Base-by-base conservation (phyloP, 768 basidiomycete species). In the Neoboletus brunneissimus region DNA sequence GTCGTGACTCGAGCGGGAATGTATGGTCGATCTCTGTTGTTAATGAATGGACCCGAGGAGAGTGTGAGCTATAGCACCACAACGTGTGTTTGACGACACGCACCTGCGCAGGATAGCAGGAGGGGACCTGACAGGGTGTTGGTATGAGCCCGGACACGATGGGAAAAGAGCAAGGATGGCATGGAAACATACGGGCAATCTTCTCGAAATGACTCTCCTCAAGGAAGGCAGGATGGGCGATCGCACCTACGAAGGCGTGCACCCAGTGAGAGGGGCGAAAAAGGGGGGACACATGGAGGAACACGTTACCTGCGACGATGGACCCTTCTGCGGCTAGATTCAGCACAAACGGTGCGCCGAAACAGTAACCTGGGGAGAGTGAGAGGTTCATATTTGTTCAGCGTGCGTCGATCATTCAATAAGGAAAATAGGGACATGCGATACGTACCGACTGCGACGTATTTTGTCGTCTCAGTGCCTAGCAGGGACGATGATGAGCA, bases 191-290 rank as follows among this genome's bases (percentile, higher is more conserved):
- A 84, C 83, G 71, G 13, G 72, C 77, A 3, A 81, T 41, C 5
- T 77, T 77, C 37, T 66, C 68, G 65, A 85, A 83, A 40, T 84
- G 81, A 27, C 76, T 74, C 60, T 86, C 82, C 6, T 76, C 78
- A 23, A 85, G 59, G 55, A 71, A 72, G 2, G 77, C 72, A 2
- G 85, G 83, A 62, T 85, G 83, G 4, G 75, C 80, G 45, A 85
- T 75, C 0, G 82, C 82, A 32, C 74, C 81, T 59, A 49, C 13
- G 11, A 31, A n/a, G 27, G 43, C 23, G 12, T 18, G 34, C 27
- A 23, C 22, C 3, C 20, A 38, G 49, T 29, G 29, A 29, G 29
- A 9, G 29, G 29, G 29, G 16, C 47, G 47, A 25, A 18, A 12
- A 31, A 7, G 2, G 16, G 18, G 12, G 20, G 38, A 16, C 12